phyloP scores from a whole-genome alignment of 139 green algal species.

The Chlorella sp. region DNA sequence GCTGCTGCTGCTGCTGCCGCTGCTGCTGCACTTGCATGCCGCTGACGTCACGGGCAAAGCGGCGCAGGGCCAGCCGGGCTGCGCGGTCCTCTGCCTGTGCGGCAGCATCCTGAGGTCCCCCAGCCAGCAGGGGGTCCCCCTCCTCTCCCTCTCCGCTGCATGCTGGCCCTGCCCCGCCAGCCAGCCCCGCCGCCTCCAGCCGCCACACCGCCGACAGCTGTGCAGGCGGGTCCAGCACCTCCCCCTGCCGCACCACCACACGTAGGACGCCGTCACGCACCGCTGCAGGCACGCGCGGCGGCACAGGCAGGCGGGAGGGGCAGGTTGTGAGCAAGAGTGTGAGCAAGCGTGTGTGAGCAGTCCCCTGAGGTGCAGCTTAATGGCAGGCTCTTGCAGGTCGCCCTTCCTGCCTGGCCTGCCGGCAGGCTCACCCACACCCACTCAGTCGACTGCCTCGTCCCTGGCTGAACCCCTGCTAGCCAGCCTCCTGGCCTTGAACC shows the following conservation, averaged over 20 bases:
- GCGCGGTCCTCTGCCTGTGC: conserved; percentile 40
- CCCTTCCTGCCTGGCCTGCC: no score
- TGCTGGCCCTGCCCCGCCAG: neutral
- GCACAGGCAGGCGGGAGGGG: neutral
- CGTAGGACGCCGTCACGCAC: conserved; percentile 5
- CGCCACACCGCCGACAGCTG: conserved; percentile 33
- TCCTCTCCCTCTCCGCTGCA: neutral
- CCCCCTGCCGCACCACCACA: neutral
- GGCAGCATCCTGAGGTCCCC: conserved; percentile 6
- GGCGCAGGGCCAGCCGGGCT: conserved; percentile 39
- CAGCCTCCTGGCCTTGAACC: neutral
- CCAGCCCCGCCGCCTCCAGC: neutral
- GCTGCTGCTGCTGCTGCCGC: neutral
- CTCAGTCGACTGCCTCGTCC: neutral
- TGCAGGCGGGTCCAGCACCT: conserved; percentile 22
- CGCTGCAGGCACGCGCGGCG: neutral
- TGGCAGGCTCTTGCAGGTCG: no score
- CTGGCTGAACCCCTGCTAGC: no score
- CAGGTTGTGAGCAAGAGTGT: neutral
- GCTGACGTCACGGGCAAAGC: conserved; percentile 7
- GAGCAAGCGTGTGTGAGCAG: no score
- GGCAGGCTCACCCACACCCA: neutral
- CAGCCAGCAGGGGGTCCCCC: neutral
- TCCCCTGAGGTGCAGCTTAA: no score
- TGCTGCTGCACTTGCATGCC: neutral